Base-by-base conservation (phyloP, 371 early-diverging fungal genomes). In the Coemansia sp. region DNA sequence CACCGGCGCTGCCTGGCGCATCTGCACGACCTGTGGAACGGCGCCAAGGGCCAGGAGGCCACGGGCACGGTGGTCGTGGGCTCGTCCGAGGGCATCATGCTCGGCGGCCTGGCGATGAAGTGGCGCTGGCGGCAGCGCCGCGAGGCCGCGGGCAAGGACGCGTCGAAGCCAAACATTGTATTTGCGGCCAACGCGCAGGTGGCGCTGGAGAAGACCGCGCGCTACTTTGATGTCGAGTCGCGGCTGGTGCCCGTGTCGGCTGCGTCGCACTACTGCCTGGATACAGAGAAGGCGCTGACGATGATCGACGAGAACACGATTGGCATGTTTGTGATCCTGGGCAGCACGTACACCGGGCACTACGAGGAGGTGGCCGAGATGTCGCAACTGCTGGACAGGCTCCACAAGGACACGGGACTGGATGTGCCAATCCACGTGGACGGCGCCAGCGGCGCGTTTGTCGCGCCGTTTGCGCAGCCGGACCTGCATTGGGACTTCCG, bases 331-430 rank as follows among this genome's bases (percentile, higher is more conserved):
- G 81, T 82, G 45, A 89, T 84, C 53, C 77, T 92, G 34, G 92
- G 92, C 8, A 85, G 86, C 50, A 90, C 90, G 14, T 92, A 88
- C 70, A 92, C 91, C 5, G 91, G 91, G 56, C 89, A 90, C 63
- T 91, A 85, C 65, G 92, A 92, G 69, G 84, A 87, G 68, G 89
- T 88, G 16, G 72, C 82, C 50, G 80, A 70, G n/a, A 78, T 90
- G 70, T 75, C 83, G 49, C 72, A 83, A 5, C 77, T 84, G 20
- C 78, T 92, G 57, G 87, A 86, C 32, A 78, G 78, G 43, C 81
- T 84, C 61, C 68, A 85, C 41, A 59, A 62, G 40, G 81, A 83
- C 16, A 85, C 67, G 30, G 89, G 84, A 6, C 81, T 76, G 72
- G 85, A 86, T 43, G 72, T 90, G 43, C 85, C 84, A 7, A 88